A percentile compares a stretch with the other conserved stretches of the same genome.
These are phyloP conservation scores for Pythium phragmiticola DNA, from an alignment of 352 stramenopile species.

Conservation along the genomic window DNA sequence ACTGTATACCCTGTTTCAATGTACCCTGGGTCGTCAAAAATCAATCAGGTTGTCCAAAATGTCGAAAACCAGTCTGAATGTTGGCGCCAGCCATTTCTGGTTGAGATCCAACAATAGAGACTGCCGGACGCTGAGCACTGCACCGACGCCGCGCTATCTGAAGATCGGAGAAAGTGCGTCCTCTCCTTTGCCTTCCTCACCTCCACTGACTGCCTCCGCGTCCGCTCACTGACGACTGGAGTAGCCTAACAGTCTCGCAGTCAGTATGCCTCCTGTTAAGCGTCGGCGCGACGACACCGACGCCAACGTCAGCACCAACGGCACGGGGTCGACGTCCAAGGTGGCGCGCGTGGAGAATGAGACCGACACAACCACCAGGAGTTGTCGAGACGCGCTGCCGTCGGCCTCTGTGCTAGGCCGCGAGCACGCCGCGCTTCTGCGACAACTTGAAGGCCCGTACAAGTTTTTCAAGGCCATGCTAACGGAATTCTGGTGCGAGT, in stretches of 20 bases:
- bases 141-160: too few species aligned
- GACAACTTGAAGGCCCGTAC: conserved; percentile 24
- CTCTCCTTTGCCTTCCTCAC: too few species aligned
- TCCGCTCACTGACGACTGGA: too few species aligned
- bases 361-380: not conserved
- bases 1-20: too few species aligned
- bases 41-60: too few species aligned
- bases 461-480: conserved; percentile 65
- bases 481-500: conserved; percentile 66
- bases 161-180: too few species aligned
- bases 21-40: too few species aligned
- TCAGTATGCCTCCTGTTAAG: conserved; percentile 25
- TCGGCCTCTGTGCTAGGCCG: conserved; percentile 5
- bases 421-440: conserved; percentile 22
- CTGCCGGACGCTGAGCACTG: too few species aligned
- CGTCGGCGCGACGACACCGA: conserved; percentile 21
- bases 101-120: too few species aligned
- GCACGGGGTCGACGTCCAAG: not conserved
- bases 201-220: too few species aligned
- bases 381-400: not conserved
- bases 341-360: not conserved
- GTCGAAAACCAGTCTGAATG: too few species aligned
- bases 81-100: not conserved
- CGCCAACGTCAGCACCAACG: conserved; percentile 1
- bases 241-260: too few species aligned